Conservation (phyloP, 1,139 yeast genomes). For the Sugiyamaella neomexicana region DNA sequence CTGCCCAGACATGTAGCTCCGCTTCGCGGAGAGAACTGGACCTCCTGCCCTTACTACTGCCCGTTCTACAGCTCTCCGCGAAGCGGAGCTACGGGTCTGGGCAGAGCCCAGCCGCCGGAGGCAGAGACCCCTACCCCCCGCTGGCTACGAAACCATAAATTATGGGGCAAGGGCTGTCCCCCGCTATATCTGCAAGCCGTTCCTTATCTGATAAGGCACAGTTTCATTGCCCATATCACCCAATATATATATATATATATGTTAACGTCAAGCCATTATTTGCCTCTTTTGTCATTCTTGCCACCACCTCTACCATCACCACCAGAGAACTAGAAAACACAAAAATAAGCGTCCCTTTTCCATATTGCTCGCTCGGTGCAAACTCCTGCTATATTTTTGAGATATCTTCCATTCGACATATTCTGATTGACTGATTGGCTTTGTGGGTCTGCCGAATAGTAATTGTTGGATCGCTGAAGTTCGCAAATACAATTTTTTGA, state of each 20-base stretch:
- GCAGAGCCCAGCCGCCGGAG: background rate
- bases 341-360: background rate
- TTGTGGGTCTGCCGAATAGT: too few relatives aligned
- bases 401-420: too few relatives aligned
- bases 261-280: background rate
- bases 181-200: background rate
- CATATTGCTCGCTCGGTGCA: background rate
- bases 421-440: background rate
- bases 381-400: background rate
- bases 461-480: too few relatives aligned
- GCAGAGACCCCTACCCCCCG: background rate
- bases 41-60: background rate
- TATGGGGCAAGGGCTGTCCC: constrained; percentile 1
- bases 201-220: background rate
- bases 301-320: background rate
- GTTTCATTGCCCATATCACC: background rate
- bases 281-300: background rate
- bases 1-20: constrained; percentile 8
- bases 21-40: background rate
- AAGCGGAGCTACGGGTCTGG: background rate
- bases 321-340: background rate
- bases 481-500: too few relatives aligned
- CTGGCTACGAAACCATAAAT: background rate
- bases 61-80: background rate
- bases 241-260: background rate